Percentiles rank a stretch among this genome's conserved stretches.
Conservation (phyloP, 345 rosid species). For the Carallia brachiata region DNA sequence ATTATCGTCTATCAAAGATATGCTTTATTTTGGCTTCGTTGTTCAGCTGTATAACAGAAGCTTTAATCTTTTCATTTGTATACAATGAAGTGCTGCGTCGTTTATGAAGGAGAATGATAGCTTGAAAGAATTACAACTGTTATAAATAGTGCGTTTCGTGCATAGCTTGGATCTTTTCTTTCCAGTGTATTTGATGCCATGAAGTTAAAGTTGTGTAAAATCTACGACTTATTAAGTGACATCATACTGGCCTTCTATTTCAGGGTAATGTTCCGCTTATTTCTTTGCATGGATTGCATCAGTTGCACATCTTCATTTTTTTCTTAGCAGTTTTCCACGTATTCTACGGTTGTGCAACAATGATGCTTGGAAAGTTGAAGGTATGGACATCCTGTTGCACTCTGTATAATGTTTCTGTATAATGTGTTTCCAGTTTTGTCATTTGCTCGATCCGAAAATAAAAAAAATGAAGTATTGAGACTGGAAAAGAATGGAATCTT, state of each 20-base stretch:
- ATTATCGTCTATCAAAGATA: not conserved
- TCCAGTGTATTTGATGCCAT: not conserved
- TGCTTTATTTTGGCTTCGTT: too few relatives aligned
- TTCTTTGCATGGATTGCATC: constrained; percentile 78
- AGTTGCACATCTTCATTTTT: constrained; percentile 87
- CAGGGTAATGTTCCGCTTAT: constrained; percentile 82
- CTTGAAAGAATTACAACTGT: too few relatives aligned
- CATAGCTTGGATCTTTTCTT: too few relatives aligned
- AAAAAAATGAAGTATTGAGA: too few relatives aligned
- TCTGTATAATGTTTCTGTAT: not conserved
- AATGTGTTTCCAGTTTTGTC: not conserved
- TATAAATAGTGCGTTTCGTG: too few relatives aligned
- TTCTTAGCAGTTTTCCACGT: constrained; percentile 96
- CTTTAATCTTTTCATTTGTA: too few relatives aligned
- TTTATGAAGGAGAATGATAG: too few relatives aligned
- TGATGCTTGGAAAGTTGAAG: constrained; percentile 92
- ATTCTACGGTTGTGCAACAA: constrained; percentile 63
- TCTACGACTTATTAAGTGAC: not conserved
- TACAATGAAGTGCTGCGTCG: too few relatives aligned
- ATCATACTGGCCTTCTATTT: constrained; percentile 4
- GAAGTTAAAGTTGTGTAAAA: not conserved
- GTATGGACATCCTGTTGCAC: constrained; percentile 26
- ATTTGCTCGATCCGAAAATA: not conserved
- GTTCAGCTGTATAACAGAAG: too few relatives aligned
- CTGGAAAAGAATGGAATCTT: too few relatives aligned